Evolutionary conservation across 371 early-diverging fungal species (phyloP), one percentile per base, ranked within the genome.

Genomic region (Syncephalastrum racemosum): DNA sequence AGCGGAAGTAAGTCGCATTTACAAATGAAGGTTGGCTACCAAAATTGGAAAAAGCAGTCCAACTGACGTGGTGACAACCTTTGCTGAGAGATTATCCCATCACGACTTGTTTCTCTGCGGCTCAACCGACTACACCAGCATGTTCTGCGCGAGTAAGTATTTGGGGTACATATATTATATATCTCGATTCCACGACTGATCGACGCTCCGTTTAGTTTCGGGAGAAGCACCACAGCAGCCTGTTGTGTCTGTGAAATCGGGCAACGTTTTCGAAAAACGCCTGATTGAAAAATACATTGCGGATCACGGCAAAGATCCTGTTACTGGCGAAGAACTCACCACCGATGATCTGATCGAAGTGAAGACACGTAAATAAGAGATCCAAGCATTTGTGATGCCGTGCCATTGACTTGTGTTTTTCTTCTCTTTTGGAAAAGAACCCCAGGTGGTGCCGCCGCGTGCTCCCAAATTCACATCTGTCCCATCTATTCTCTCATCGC

Each of bases 201-300:
- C 10, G 39, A 27, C 16, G 16, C 43, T 44, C 0, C 53, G 4
- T 7, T 36, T 23, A 94, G 96, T 97, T 67, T 94, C 94, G 56
- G 96, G 96, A n/a, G 93, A 95, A 70, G 81, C 86, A 36, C 93
- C 93, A 46, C 77, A 82, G 58, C 85, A 90, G 54, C 96, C 98
- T 8, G 96, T 96, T 40, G 84, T 94, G 50, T 92, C 92, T 18
- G 68, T 80, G 53, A 90, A 89, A 67, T 85, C 88, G 18, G 97
- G 96, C 18, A 81, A 85, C 49, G 63, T 97, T 45, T 97, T 85
- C 71, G 97, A 97, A 68, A 86, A 84, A 64, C 75, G 90, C 50
- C 75, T 97, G 59, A 90, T 96, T 64, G 66, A 84, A 62, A 96
- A 96, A 73, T 87, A 94, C 66, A 78, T 97, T 52, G 84, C 81